Percentiles rank a stretch among this genome's conserved stretches.
These are phyloP conservation scores for Diaporthe ampelina DNA, from an alignment of 2,329 filamentous ascomycete genomes.

Conservation along the genomic window DNA sequence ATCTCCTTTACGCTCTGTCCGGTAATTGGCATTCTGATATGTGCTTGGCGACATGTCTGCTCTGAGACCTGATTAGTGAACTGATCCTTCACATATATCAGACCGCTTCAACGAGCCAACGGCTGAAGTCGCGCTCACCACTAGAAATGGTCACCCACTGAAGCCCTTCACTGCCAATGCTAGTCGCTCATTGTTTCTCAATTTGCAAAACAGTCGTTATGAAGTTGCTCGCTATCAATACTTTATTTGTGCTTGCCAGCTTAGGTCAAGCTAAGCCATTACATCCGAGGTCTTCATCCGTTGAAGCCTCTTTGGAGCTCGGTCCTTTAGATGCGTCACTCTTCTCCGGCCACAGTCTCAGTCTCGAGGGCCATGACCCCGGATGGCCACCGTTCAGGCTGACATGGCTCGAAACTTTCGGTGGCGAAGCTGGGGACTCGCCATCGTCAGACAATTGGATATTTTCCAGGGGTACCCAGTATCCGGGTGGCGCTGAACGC, in stretches of 20 bases:
- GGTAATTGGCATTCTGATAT: neutral
- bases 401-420: constrained; percentile 20
- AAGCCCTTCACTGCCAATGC: neutral
- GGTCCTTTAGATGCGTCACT: neutral
- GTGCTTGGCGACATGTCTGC: neutral
- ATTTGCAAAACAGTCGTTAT: neutral
- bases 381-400: neutral
- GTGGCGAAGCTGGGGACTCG: neutral
- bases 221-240: constrained; percentile 3
- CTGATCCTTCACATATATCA: no score
- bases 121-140: neutral
- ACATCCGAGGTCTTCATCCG: neutral
- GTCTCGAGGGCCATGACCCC: neutral
- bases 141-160: neutral
- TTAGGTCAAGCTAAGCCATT: constrained; percentile 1
- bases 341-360: neutral
- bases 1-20: constrained; percentile 7
- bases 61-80: neutral
- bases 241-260: neutral
- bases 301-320: neutral
- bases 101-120: neutral
- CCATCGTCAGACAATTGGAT: constrained; percentile 10
- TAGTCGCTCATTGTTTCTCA: neutral
- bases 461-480: neutral
- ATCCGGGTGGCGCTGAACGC: constrained; percentile 1